phyloP scores from a whole-genome alignment of 805 yeast species.

The Lachancea thermotolerans region DNA sequence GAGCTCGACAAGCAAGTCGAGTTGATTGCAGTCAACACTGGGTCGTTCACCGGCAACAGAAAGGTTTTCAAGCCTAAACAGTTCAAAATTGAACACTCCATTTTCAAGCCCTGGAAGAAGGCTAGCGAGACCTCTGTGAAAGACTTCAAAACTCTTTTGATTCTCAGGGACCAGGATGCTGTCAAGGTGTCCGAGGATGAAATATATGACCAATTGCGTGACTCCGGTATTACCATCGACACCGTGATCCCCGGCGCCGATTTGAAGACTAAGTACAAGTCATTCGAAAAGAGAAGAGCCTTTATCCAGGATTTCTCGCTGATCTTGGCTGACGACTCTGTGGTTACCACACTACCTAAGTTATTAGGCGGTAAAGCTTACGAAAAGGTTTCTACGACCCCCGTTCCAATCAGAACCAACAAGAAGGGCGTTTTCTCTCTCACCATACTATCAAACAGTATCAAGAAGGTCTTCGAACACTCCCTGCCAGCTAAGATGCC shows the following conservation, averaged over 20 bases:
- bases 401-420: slow-evolving; percentile 53
- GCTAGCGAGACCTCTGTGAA: slow-evolving; percentile 27
- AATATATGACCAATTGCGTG: slow-evolving; percentile 64
- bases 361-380: slow-evolving; percentile 82
- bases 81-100: slow-evolving; percentile 35
- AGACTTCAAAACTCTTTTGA: slow-evolving; percentile 34
- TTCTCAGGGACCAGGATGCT: slow-evolving; percentile 36
- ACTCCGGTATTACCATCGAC: slow-evolving; percentile 27
- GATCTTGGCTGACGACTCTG: slow-evolving; percentile 78
- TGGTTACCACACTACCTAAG: slow-evolving; percentile 74
- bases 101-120: slow-evolving; percentile 26
- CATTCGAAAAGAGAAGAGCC: slow-evolving; percentile 82
- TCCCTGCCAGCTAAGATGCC: slow-evolving; percentile 63
- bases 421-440: slow-evolving; percentile 34
- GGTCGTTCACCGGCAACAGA: slow-evolving; percentile 45
- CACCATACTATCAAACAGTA: slow-evolving; percentile 49
- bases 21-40: slow-evolving; percentile 58
- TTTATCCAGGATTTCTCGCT: slow-evolving; percentile 62
- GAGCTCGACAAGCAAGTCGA: slow-evolving; percentile 41
- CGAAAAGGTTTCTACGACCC: slow-evolving; percentile 55
- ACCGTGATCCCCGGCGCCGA: slow-evolving; percentile 65
- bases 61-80: slow-evolving; percentile 54
- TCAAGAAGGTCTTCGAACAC: slow-evolving; percentile 46
- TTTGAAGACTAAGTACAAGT: slow-evolving; percentile 76
- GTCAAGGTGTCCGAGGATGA: slow-evolving; percentile 34